Evolutionary conservation across 2,329 filamentous ascomycete genomes (phyloP).

Genomic region (Claviceps pusilla): DNA sequence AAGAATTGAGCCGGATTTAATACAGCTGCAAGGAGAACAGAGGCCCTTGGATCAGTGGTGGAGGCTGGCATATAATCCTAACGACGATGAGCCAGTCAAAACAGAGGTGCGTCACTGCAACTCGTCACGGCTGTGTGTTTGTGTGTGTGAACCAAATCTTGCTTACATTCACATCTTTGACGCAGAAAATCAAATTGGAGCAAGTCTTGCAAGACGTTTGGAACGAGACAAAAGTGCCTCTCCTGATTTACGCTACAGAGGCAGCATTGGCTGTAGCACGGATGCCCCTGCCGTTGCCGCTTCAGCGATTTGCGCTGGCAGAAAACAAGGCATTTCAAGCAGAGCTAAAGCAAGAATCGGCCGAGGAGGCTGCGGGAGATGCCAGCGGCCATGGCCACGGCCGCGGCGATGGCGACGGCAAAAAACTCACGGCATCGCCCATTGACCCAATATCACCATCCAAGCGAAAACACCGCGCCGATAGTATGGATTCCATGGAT

Average conservation of each 20-base stretch:
- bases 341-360: slow-evolving; percentile 28
- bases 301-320: slow-evolving; percentile 32
- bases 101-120: slow-evolving; percentile 28
- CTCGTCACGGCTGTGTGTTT: not conserved
- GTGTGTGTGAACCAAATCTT: not conserved
- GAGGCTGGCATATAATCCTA: slow-evolving; percentile 30
- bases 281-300: slow-evolving; percentile 22
- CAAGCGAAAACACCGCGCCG: slow-evolving; percentile 30
- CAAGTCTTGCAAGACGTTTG: slow-evolving; percentile 31
- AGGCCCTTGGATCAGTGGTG: slow-evolving; percentile 37
- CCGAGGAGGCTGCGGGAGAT: slow-evolving; percentile 8
- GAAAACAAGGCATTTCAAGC: slow-evolving; percentile 38
- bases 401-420: slow-evolving; percentile 6
- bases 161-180: not conserved
- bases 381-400: slow-evolving; percentile 3
- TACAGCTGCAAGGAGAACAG: slow-evolving; percentile 24
- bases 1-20: slow-evolving; percentile 25
- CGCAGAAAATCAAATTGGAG: slow-evolving; percentile 35
- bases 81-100: slow-evolving; percentile 27
- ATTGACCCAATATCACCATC: slow-evolving; percentile 29
- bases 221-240: slow-evolving; percentile 30
- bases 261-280: slow-evolving; percentile 24
- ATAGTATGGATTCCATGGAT: slow-evolving; percentile 32
- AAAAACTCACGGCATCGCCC: slow-evolving; percentile 1
- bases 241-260: slow-evolving; percentile 41